A percentile compares a stretch with the other conserved stretches of the same genome.
phyloP scores from a whole-genome alignment of 2,329 filamentous ascomycete species.

The Plectosphaerella plurivora region DNA sequence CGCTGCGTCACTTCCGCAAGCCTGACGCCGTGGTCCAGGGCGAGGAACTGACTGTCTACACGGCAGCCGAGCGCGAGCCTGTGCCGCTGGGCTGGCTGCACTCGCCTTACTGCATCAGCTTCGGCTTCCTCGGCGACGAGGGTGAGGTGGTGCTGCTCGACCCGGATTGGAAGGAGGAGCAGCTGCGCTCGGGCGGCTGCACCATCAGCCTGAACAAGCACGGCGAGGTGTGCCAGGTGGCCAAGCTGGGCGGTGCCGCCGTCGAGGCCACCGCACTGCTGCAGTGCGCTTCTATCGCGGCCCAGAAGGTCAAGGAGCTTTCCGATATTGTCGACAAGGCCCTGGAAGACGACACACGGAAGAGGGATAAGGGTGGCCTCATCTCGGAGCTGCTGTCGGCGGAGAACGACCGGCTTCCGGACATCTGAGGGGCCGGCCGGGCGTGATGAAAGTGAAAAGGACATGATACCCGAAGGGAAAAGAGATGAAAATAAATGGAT shows the following conservation, averaged over 20 bases:
- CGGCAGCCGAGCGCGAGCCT: conserved; percentile 78
- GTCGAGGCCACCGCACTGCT: conserved; percentile 77
- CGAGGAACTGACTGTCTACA: conserved; percentile 80
- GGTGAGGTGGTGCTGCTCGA: conserved; percentile 71
- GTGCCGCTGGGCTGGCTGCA: conserved; percentile 89
- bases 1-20: conserved; percentile 84
- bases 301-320: conserved; percentile 77
- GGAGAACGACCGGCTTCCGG: conserved; percentile 66
- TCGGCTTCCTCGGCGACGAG: conserved; percentile 74
- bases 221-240: conserved; percentile 85
- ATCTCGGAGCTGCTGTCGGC: conserved; percentile 71
- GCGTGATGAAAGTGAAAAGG: conserved; percentile 36
- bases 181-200: conserved; percentile 66
- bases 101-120: conserved; percentile 86
- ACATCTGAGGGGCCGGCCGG: conserved; percentile 3
- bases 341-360: conserved; percentile 73
- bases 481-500: background rate
- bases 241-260: conserved; percentile 81
- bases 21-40: conserved; percentile 86
- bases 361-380: conserved; percentile 72
- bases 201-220: conserved; percentile 84
- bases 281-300: conserved; percentile 68
- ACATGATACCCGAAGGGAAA: conserved; percentile 28
- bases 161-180: conserved; percentile 69
- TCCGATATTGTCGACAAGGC: conserved; percentile 67